phyloP scores from a whole-genome alignment of 805 yeast species.

The Wickerhamomyces rabaulensis region DNA sequence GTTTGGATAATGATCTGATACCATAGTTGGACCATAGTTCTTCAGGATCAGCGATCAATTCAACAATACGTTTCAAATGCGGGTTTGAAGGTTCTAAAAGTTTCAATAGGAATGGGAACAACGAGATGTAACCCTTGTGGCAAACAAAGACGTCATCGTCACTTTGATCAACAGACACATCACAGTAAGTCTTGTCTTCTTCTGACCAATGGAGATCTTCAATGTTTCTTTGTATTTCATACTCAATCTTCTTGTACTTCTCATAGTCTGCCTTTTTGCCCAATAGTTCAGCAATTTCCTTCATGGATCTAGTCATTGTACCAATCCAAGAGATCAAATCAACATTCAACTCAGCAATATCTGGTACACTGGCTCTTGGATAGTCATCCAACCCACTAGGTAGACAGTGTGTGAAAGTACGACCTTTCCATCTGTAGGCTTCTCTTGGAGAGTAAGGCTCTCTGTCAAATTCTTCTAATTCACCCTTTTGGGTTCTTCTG shows the following conservation, averaged over 20 bases:
- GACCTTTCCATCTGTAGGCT: conserved; percentile 90
- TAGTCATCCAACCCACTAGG: conserved; percentile 96
- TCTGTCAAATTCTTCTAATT: conserved; percentile 65
- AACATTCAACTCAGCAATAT: conserved; percentile 83
- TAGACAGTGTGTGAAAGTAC: conserved; percentile 77
- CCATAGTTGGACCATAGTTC: conserved; percentile 79
- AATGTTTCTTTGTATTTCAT: conserved; percentile 55
- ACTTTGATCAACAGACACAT: conserved; percentile 67
- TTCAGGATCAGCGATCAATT: conserved; percentile 59
- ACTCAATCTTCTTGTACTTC: conserved; percentile 48
- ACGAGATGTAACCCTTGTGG: conserved; percentile 81
- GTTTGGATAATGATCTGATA: conserved; percentile 69
- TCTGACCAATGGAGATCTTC: conserved; percentile 80
- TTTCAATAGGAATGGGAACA: conserved; percentile 78
- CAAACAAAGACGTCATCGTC: conserved; percentile 75
- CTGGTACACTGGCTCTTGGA: conserved; percentile 79
- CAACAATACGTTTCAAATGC: conserved; percentile 47
- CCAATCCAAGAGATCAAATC: conserved; percentile 93
- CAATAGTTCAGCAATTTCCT: conserved; percentile 59
- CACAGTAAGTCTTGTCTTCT: conserved; percentile 67
- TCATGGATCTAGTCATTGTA: conserved; percentile 81
- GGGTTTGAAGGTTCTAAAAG: conserved; percentile 47
- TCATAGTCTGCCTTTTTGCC: conserved; percentile 53
- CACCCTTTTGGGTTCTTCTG: conserved; percentile 74
- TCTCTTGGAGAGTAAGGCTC: conserved; percentile 46